Conservation (phyloP, 2,329 filamentous ascomycete species). For the Ophiocordyceps camponoti-floridani region DNA sequence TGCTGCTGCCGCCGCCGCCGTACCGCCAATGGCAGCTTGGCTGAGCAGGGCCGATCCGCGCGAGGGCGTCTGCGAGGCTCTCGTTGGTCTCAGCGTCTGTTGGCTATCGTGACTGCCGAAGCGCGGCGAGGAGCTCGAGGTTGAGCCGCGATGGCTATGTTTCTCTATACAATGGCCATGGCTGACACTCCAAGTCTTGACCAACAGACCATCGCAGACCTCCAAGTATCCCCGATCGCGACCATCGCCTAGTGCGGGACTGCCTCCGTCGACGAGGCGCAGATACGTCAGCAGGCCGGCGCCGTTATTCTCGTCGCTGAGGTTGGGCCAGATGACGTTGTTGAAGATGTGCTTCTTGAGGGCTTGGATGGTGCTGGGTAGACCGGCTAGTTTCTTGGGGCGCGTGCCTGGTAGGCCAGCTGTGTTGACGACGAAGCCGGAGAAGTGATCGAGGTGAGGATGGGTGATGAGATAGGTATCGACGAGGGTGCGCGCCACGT, state of each 20-base stretch:
- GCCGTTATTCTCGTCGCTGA: conserved; percentile 90
- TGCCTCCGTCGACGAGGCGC: conserved; percentile 75
- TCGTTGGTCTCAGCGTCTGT: conserved; percentile 7
- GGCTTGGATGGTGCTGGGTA: conserved; percentile 78
- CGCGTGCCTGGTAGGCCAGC: conserved; percentile 64
- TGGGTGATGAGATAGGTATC: conserved; percentile 88
- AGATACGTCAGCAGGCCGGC: conserved; percentile 85
- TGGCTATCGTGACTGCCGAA: conserved; percentile 29
- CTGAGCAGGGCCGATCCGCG: conserved; percentile 12
- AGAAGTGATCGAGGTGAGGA: conserved; percentile 89
- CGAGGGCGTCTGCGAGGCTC: conserved; percentile 3
- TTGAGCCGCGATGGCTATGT: conserved; percentile 43
- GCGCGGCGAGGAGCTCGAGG: conserved; percentile 29
- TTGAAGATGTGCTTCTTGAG: conserved; percentile 95
- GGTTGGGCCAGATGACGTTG: conserved; percentile 92
- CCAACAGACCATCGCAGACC: conserved; percentile 73
- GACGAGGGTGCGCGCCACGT: conserved; percentile 63
- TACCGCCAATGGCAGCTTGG: conserved; percentile 9
- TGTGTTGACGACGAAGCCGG: conserved; percentile 84
- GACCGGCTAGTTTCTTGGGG: conserved; percentile 70
- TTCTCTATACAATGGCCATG: conserved; percentile 78
- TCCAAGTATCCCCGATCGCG: conserved; percentile 72
- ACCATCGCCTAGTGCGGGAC: conserved; percentile 64
- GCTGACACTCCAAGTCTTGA: conserved; percentile 72
- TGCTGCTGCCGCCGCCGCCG: neutral